phyloP scores from a whole-genome alignment of 1,139 yeast species.

The Pneumocystis oryctolagi region DNA sequence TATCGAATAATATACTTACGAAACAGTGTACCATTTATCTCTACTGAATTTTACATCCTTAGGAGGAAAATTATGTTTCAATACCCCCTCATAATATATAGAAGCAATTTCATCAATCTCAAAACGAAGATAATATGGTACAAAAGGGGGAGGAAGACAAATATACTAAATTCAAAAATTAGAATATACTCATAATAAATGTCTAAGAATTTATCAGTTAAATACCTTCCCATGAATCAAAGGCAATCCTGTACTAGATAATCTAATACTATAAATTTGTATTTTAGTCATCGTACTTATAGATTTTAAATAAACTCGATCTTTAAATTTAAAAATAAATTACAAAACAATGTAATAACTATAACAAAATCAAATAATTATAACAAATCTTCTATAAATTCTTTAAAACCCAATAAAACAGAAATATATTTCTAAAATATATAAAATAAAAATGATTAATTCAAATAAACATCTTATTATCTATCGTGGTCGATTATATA shows the following conservation, averaged over 20 bases:
- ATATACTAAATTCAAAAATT: background rate
- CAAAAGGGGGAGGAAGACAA: constrained; percentile 38
- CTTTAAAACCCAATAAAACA: background rate
- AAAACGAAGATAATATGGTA: constrained; percentile 39
- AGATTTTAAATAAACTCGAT: background rate
- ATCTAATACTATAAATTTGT: background rate
- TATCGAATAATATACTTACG: background rate
- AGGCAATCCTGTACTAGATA: background rate
- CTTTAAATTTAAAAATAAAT: background rate
- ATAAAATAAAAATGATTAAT: background rate
- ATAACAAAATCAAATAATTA: background rate
- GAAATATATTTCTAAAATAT: background rate
- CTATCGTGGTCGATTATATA: background rate
- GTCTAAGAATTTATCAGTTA: background rate
- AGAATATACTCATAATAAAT: background rate
- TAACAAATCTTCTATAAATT: background rate
- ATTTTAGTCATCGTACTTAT: background rate
- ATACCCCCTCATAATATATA: constrained; percentile 51
- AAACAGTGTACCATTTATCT: background rate
- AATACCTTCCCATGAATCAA: background rate
- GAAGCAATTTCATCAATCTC: constrained; percentile 61
- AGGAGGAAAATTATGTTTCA: constrained; percentile 66
- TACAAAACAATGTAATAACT: background rate
- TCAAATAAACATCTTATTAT: background rate
- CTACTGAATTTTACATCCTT: constrained; percentile 19